These are phyloP conservation scores for Blepharisma japonicum DNA, from an alignment of 73 alveolate species.

Conservation along the genomic window DNA sequence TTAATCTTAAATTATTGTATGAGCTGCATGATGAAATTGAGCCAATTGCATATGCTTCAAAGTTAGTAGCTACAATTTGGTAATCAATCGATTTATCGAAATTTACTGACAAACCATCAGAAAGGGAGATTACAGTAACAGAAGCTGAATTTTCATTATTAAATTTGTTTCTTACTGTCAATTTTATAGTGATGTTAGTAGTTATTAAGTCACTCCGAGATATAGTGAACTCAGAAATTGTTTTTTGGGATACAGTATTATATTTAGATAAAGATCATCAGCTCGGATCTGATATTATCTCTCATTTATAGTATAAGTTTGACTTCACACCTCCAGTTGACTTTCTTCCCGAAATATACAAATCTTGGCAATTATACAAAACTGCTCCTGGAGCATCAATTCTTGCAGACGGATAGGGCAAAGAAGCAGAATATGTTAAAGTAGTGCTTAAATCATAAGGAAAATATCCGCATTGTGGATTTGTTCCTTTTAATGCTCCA, in stretches of 20 bases:
- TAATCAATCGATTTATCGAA: neutral
- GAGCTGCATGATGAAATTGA: neutral
- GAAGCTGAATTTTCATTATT: neutral
- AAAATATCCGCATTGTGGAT: neutral
- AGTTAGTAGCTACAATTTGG: neutral
- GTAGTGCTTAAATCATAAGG: neutral
- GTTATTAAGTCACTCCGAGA: neutral
- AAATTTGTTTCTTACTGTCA: constrained; percentile 11
- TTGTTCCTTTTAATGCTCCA: neutral
- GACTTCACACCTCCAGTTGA: neutral
- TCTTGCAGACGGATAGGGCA: neutral
- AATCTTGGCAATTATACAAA: neutral
- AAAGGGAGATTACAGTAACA: too few species aligned
- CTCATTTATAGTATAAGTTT: neutral
- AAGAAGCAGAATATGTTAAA: neutral
- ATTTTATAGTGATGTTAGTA: neutral
- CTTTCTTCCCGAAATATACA: neutral
- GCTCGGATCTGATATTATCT: neutral
- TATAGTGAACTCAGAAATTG: neutral
- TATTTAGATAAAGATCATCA: neutral
- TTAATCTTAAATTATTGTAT: neutral
- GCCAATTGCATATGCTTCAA: neutral
- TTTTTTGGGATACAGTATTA: neutral
- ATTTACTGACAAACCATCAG: neutral
- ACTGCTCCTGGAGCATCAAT: neutral